Evolutionary conservation across 2,329 filamentous ascomycete genomes (phyloP).

Genomic region (Coniochaeta sp.): DNA sequence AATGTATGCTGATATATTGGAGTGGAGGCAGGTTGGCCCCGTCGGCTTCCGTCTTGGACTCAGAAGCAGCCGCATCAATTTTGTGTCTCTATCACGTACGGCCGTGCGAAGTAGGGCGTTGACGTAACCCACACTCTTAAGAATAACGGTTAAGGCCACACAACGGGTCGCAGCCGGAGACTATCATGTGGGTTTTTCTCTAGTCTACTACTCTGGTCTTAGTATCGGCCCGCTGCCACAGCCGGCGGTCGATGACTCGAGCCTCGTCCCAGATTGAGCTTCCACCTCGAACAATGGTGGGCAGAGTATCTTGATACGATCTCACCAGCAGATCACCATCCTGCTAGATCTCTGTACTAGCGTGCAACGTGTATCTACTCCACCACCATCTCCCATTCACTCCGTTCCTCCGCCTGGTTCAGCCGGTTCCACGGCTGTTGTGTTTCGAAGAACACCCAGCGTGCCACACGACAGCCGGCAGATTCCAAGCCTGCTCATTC

Average conservation of each 20-base stretch:
- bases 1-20: background rate
- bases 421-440: background rate
- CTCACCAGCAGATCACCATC: background rate
- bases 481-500: background rate
- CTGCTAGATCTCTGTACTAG: background rate
- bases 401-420: background rate
- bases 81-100: background rate
- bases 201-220: background rate
- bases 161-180: conserved; percentile 1
- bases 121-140: background rate
- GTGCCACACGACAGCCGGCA: background rate
- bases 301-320: background rate
- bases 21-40: background rate
- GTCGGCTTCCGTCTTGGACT: background rate
- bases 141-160: background rate
- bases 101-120: background rate
- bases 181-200: background rate
- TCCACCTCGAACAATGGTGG: background rate
- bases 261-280: background rate
- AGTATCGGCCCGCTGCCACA: background rate
- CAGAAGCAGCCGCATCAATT: background rate
- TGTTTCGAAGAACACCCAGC: background rate
- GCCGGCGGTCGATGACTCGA: background rate
- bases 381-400: background rate
- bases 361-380: background rate